Percentiles rank a stretch among this genome's conserved stretches.
Conservation (phyloP, 2,329 filamentous ascomycete species). For the Scytalidium sp. region DNA sequence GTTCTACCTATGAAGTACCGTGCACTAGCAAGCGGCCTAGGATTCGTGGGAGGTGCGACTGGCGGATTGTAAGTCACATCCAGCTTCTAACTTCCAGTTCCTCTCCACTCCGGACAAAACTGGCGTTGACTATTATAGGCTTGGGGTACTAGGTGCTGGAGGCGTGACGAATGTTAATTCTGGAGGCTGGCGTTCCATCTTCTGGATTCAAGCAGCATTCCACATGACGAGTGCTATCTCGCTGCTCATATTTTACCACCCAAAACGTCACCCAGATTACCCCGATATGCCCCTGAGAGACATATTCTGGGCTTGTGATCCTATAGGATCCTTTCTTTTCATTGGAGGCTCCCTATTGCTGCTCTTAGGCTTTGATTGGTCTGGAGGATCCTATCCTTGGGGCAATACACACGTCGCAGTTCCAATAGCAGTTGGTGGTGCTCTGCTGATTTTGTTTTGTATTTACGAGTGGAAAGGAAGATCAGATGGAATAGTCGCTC, state of each 20-base stretch:
- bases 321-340: constrained; percentile 43
- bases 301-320: constrained; percentile 45
- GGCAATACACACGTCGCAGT: constrained; percentile 23
- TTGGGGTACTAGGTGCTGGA: constrained; percentile 48
- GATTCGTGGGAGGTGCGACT: constrained; percentile 46
- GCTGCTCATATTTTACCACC: constrained; percentile 48
- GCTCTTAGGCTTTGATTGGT: constrained; percentile 44
- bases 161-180: constrained; percentile 45
- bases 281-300: constrained; percentile 35
- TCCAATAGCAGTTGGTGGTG: constrained; percentile 26
- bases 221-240: constrained; percentile 45
- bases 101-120: neutral
- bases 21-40: constrained; percentile 51
- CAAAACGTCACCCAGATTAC: constrained; percentile 31
- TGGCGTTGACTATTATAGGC: constrained; percentile 25
- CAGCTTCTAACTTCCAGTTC: neutral
- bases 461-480: constrained; percentile 52
- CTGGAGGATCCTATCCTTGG: constrained; percentile 37
- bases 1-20: constrained; percentile 54
- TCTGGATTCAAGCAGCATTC: constrained; percentile 56
- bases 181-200: constrained; percentile 53
- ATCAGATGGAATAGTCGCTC: constrained; percentile 50
- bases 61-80: constrained; percentile 45
- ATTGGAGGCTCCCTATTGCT: constrained; percentile 40
- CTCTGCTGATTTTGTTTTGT: constrained; percentile 25